Evolutionary conservation across 805 yeast species (phyloP).

Genomic region (Metschnikowia hibisci): DNA sequence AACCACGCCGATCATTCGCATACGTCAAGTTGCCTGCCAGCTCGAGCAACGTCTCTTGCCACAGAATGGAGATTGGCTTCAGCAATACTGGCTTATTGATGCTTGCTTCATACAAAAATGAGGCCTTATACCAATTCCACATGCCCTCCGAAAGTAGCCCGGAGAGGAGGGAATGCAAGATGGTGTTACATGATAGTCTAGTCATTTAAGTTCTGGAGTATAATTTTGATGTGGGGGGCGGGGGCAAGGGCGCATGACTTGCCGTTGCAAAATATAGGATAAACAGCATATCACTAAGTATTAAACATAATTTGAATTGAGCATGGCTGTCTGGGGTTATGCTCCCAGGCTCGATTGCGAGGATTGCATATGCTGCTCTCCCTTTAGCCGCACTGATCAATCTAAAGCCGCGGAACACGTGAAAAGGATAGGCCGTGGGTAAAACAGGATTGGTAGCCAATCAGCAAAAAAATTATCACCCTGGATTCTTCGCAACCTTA

Average conservation of each 20-base stretch:
- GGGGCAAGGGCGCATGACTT: too few relatives aligned
- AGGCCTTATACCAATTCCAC: constrained; percentile 37
- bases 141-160: constrained; percentile 25
- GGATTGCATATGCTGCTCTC: constrained; percentile 3
- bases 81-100: constrained; percentile 27
- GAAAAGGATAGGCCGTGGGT: not conserved
- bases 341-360: too few relatives aligned
- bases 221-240: too few relatives aligned
- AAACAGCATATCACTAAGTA: too few relatives aligned
- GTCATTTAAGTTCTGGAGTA: not conserved
- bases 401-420: constrained; percentile 4
- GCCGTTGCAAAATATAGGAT: too few relatives aligned
- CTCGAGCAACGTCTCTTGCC: constrained; percentile 1
- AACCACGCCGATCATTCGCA: constrained; percentile 42
- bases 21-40: constrained; percentile 34
- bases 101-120: constrained; percentile 37
- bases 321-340: too few relatives aligned
- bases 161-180: constrained; percentile 29
- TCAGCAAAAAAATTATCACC: not conserved
- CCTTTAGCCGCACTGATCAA: constrained; percentile 1
- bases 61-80: constrained; percentile 38
- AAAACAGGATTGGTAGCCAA: not conserved
- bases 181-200: constrained; percentile 26
- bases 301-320: too few relatives aligned
- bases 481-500: too few relatives aligned